Evolutionary conservation across 495 filamentous ascomycete species (phyloP).

Genomic region (Bacidia gigantensis): DNA sequence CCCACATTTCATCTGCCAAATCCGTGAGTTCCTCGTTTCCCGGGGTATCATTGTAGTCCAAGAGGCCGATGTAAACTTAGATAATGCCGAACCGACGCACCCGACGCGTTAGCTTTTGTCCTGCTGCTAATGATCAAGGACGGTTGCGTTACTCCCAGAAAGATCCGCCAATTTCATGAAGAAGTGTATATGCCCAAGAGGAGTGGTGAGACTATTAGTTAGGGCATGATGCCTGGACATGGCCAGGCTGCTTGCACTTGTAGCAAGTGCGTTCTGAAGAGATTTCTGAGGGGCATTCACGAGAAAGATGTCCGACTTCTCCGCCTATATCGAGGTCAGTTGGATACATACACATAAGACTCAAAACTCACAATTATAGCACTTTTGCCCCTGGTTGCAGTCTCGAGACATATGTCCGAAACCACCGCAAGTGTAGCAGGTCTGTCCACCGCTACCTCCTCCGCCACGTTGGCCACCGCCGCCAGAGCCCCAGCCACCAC

Average conservation of each 20-base stretch:
- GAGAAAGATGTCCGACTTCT: constrained; percentile 82
- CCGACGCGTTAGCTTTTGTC: too few relatives aligned
- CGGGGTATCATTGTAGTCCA: not conserved
- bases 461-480: constrained; percentile 37
- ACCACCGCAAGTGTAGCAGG: constrained; percentile 94
- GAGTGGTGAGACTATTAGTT: constrained; percentile 33
- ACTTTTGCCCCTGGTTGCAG: constrained; percentile 97
- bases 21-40: not conserved
- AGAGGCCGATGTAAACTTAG: not conserved
- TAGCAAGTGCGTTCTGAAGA: constrained; percentile 92
- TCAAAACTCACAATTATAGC: constrained; percentile 78
- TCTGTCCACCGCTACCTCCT: constrained; percentile 48
- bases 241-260: constrained; percentile 96
- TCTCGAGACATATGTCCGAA: constrained; percentile 95
- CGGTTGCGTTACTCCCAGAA: not conserved
- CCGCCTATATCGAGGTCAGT: constrained; percentile 39
- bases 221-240: constrained; percentile 86
- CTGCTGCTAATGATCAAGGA: not conserved
- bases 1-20: not conserved
- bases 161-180: not conserved
- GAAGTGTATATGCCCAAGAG: not conserved
- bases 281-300: constrained; percentile 87
- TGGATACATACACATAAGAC: not conserved
- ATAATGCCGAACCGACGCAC: not conserved
- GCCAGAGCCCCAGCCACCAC: constrained; percentile 31